Evolutionary conservation across 495 filamentous ascomycete genomes (phyloP).

Genomic region (Podospora pseudoanserina): DNA sequence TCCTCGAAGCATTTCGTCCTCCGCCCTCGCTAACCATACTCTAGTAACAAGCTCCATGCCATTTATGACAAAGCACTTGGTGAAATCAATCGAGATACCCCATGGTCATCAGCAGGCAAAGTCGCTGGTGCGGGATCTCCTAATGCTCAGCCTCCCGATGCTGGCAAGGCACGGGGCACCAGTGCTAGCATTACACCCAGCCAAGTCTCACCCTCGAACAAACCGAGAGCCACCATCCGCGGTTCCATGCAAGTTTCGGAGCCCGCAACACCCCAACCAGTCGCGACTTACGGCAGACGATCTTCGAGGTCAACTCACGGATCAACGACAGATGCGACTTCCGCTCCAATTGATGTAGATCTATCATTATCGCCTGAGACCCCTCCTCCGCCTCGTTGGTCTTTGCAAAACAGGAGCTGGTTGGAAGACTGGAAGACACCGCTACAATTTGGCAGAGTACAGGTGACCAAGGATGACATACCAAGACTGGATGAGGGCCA

Average conservation of each 20-base stretch:
- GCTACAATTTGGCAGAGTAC: conserved; percentile 66
- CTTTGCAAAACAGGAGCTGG: conserved; percentile 42
- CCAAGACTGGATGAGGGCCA: conserved; percentile 76
- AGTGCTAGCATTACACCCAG: neutral
- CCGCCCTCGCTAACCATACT: neutral
- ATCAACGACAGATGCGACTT: neutral
- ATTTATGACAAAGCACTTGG: neutral
- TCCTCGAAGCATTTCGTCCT: neutral
- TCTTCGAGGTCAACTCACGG: neutral
- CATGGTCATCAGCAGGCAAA: neutral
- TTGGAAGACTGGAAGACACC: conserved; percentile 49
- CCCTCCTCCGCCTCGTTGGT: conserved; percentile 34
- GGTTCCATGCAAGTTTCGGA: conserved; percentile 16
- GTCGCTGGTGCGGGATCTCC: neutral
- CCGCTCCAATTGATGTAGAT: neutral
- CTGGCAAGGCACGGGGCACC: neutral
- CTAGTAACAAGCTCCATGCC: neutral
- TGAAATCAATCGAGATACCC: neutral
- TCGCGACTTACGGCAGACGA: neutral
- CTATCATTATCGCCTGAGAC: neutral
- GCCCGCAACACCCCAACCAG: neutral
- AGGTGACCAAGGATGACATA: conserved; percentile 76
- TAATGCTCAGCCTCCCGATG: neutral
- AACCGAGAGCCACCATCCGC: conserved; percentile 11
- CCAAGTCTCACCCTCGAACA: neutral